Evolutionary conservation across 768 basidiomycete genomes (phyloP), one percentile per base, ranked within the genome.

Genomic region (Leccinum subgranulosum): DNA sequence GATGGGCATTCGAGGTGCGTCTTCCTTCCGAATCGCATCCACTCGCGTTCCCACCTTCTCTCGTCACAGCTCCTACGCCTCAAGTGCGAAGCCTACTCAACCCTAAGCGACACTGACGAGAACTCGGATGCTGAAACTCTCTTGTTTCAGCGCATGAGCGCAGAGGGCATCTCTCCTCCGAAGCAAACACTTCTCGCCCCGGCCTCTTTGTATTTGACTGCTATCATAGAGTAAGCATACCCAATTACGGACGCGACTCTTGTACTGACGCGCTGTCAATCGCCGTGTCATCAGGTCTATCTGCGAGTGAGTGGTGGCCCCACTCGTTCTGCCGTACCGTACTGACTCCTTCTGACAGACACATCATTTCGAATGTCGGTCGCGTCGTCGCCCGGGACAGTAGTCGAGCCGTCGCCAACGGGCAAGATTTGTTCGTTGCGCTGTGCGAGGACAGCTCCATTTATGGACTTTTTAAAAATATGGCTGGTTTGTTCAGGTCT

Each of bases 391-490:
- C 90, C 47, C 85, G 94, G 54, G 92, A 95, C 71, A 91, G 92
- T 62, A 88, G 88, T 66, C 83, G 88, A 50, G 81, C 87, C 4
- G 77, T 75, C 23, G 94, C 94, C 23, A 86, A 84, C 10, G 78
- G 84, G 9, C 85, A 90, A 58, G 94, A 97, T 71, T 75, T 98
- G 47, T 94, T 93, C 70, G 80, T 86, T 17, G 93, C 93, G 1
- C 78, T 97, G 15, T 94, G 92, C 60, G 95, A 97, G 74, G 95
- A 97, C 73, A 87, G 91, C 63, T 79, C 85, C 49, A 83, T 96
- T 49, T 97, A 93, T 75, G 83, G 82, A 27, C 79, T 90, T 58
- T 94, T 95, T 75, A 91, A 85, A 73, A 79, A 82, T 23, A 90
- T 95, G 90, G 84, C 89, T 77, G 89, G 94, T 92, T 19, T 9